Evolutionary conservation across 768 basidiomycete species (phyloP).

Genomic region (Porphyrellus cyaneotinctus): DNA sequence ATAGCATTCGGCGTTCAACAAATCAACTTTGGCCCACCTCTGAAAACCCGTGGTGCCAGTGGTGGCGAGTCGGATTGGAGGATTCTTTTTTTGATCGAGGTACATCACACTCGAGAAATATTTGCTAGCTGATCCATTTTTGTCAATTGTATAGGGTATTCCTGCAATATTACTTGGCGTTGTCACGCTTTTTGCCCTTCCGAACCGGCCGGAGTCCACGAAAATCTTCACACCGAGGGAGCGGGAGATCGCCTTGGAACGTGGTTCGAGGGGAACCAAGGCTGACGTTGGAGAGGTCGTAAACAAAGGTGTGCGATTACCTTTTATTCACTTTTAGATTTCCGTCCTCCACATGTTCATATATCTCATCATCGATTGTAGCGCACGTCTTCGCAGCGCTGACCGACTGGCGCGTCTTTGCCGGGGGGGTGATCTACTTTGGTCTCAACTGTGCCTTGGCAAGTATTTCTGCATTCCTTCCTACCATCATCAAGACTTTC

Average conservation of each 20-base stretch:
- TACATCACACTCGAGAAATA: slow-evolving; percentile 15
- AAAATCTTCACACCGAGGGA: slow-evolving; percentile 47
- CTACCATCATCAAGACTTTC: slow-evolving; percentile 74
- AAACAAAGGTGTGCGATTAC: slow-evolving; percentile 47
- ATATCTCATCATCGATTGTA: slow-evolving; percentile 23
- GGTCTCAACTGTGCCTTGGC: slow-evolving; percentile 72
- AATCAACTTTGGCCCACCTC: slow-evolving; percentile 40
- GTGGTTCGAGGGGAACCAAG: slow-evolving; percentile 62
- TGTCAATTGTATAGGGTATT: slow-evolving; percentile 43
- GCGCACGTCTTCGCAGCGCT: slow-evolving; percentile 63
- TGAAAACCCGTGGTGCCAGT: slow-evolving; percentile 21
- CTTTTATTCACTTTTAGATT: not conserved
- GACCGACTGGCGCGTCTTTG: slow-evolving; percentile 67
- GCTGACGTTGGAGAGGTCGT: slow-evolving; percentile 63
- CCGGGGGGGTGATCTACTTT: slow-evolving; percentile 72
- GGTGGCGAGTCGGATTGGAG: slow-evolving; percentile 33
- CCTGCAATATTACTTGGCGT: slow-evolving; percentile 65
- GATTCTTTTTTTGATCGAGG: slow-evolving; percentile 69
- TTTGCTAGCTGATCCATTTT: not conserved
- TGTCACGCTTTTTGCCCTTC: slow-evolving; percentile 52
- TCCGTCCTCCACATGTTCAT: not conserved
- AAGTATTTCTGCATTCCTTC: slow-evolving; percentile 80
- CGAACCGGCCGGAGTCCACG: slow-evolving; percentile 70
- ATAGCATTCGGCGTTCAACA: slow-evolving; percentile 79
- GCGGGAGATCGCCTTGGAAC: slow-evolving; percentile 57